Evolutionary conservation across 495 filamentous ascomycete species (phyloP).

Genomic region (Annulohypoxylon moriforme): DNA sequence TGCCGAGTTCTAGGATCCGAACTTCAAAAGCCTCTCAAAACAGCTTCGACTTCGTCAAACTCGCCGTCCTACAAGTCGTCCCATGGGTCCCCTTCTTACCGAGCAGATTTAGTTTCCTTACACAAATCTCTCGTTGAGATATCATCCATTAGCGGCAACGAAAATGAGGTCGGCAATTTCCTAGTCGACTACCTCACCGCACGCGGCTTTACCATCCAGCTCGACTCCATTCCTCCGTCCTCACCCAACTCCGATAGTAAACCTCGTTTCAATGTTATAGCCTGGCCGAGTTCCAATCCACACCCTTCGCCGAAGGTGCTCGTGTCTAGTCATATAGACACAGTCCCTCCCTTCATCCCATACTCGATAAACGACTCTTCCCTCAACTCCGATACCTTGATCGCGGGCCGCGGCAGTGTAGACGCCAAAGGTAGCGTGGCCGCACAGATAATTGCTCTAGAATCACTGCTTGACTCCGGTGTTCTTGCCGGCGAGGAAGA

Average conservation of each 20-base stretch:
- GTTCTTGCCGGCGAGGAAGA: slow-evolving; percentile 56
- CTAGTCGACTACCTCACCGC: slow-evolving; percentile 71
- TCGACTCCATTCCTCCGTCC: slow-evolving; percentile 72
- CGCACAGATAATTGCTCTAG: slow-evolving; percentile 75
- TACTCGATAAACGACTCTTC: slow-evolving; percentile 65
- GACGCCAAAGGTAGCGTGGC: slow-evolving; percentile 93
- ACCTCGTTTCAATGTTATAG: slow-evolving; percentile 75
- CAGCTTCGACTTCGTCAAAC: neutral
- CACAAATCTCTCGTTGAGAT: slow-evolving; percentile 82
- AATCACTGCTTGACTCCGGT: slow-evolving; percentile 65
- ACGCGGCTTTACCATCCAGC: slow-evolving; percentile 60
- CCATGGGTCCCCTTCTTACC: slow-evolving; percentile 51
- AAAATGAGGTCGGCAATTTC: slow-evolving; percentile 74
- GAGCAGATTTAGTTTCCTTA: slow-evolving; percentile 71
- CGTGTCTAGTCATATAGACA: slow-evolving; percentile 79
- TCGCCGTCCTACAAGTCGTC: slow-evolving; percentile 1
- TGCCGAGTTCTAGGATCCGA: slow-evolving; percentile 28
- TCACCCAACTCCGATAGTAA: slow-evolving; percentile 62
- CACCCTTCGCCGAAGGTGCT: slow-evolving; percentile 68
- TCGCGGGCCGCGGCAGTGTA: slow-evolving; percentile 81
- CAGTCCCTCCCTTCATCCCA: slow-evolving; percentile 78
- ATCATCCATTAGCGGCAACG: slow-evolving; percentile 79
- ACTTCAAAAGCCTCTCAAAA: slow-evolving; percentile 19
- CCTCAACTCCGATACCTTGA: slow-evolving; percentile 50
- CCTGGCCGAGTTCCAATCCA: slow-evolving; percentile 69